Evolutionary conservation across 2,329 filamentous ascomycete genomes (phyloP).

Genomic region (Venturia oleaginea): DNA sequence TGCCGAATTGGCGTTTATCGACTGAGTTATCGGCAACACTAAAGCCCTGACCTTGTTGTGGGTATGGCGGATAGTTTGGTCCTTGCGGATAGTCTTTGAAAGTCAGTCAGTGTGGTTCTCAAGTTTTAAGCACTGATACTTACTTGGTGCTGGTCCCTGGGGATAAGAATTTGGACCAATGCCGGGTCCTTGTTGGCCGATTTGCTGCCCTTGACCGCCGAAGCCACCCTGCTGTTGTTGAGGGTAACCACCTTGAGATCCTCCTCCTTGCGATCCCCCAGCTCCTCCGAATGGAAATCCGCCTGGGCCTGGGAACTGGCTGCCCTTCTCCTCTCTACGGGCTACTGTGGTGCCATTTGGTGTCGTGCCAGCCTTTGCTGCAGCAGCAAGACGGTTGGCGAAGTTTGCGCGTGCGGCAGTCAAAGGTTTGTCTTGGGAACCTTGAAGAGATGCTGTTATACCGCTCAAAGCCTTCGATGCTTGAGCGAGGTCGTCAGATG

Average conservation of each 20-base stretch:
- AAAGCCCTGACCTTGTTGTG: conserved; percentile 1
- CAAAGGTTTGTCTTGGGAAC: not conserved
- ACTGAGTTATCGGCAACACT: not conserved
- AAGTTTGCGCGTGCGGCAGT: not conserved
- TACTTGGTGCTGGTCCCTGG: not conserved
- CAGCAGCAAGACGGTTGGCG: not conserved
- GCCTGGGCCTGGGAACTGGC: not conserved
- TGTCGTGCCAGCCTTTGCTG: not conserved
- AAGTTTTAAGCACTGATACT: not conserved
- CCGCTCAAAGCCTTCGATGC: not conserved
- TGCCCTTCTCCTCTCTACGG: not conserved
- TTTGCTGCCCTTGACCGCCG: not conserved
- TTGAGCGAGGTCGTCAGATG: not conserved
- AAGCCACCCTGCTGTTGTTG: not conserved
- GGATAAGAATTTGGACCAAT: not conserved
- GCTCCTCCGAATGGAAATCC: not conserved
- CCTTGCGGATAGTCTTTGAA: not conserved
- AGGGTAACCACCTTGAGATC: not conserved
- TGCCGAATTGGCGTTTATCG: not conserved
- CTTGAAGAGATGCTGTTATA: not conserved
- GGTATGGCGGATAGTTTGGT: not conserved
- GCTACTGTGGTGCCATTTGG: not conserved
- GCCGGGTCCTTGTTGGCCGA: not conserved
- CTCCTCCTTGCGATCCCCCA: not conserved
- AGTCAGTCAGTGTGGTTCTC: not conserved